These are phyloP conservation scores for Saraca asoca DNA, from an alignment of 331 rosid genomes.

Conservation along the genomic window DNA sequence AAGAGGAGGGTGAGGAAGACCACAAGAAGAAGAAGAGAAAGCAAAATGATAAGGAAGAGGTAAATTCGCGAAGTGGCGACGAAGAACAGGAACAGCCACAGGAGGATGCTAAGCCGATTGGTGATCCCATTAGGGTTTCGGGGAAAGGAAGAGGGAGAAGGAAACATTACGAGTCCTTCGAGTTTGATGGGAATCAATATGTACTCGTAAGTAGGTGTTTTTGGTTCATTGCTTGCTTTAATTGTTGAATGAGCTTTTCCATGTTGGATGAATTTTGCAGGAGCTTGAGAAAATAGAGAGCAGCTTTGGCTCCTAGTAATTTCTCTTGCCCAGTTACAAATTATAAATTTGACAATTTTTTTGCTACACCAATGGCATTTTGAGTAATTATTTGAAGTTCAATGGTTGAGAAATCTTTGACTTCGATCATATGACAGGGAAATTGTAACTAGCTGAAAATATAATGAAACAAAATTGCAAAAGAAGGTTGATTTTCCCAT, in stretches of 20 bases:
- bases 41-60: constrained; percentile 30
- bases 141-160: constrained; percentile 76
- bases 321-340: background rate
- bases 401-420: background rate
- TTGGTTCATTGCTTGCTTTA: constrained; percentile 2
- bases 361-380: no score
- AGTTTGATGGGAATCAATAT: constrained; percentile 73
- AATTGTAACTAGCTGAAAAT: background rate
- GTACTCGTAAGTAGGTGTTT: constrained; percentile 51
- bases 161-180: constrained; percentile 67
- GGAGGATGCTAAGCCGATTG: constrained; percentile 81
- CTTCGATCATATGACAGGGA: background rate
- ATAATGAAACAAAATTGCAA: background rate
- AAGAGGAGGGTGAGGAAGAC: constrained; percentile 32
- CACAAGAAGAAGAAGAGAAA: constrained; percentile 32
- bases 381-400: background rate
- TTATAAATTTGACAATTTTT: background rate
- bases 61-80: constrained; percentile 3
- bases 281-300: background rate
- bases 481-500: background rate
- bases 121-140: constrained; percentile 59
- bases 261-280: background rate
- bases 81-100: constrained; percentile 55
- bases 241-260: background rate
- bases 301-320: background rate